Percentiles rank a stretch among this genome's conserved stretches.
Conservation (phyloP, 306 rosid species). For the Dalbergia cochinchinensis region DNA sequence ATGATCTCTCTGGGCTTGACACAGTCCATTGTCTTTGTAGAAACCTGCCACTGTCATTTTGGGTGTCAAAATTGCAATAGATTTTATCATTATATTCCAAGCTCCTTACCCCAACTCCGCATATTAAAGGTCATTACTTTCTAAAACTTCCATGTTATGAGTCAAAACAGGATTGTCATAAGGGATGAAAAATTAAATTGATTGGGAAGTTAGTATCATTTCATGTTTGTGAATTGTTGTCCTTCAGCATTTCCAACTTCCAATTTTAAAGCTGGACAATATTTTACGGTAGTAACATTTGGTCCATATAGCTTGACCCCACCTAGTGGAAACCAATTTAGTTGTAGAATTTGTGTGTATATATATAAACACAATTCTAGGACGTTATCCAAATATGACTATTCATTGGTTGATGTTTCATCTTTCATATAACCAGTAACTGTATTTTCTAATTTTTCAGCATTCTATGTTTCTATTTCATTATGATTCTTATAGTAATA, state of each 20-base stretch:
- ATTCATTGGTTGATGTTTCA: no score
- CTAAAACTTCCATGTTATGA: not conserved
- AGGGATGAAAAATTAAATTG: not conserved
- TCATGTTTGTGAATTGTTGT: not conserved
- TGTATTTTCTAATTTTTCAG: no score
- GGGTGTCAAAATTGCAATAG: not conserved
- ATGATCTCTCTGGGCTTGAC: not conserved
- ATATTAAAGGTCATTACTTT: slow-evolving; percentile 16
- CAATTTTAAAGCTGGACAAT: not conserved
- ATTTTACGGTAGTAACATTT: not conserved
- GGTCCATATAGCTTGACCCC: not conserved
- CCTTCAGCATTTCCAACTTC: not conserved
- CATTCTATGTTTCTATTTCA: no score
- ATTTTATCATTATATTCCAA: slow-evolving; percentile 2
- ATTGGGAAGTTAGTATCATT: not conserved
- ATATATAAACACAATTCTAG: no score
- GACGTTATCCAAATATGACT: no score
- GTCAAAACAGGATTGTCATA: not conserved
- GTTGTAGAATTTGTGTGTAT: no score
- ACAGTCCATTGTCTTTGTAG: not conserved
- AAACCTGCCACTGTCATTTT: not conserved
- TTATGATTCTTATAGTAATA: not conserved
- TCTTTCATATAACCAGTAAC: no score
- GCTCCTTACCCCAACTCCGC: not conserved
- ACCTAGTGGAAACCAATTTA: no score